phyloP scores from a whole-genome alignment of 768 basidiomycete species.

The Agrocybe praecox region DNA sequence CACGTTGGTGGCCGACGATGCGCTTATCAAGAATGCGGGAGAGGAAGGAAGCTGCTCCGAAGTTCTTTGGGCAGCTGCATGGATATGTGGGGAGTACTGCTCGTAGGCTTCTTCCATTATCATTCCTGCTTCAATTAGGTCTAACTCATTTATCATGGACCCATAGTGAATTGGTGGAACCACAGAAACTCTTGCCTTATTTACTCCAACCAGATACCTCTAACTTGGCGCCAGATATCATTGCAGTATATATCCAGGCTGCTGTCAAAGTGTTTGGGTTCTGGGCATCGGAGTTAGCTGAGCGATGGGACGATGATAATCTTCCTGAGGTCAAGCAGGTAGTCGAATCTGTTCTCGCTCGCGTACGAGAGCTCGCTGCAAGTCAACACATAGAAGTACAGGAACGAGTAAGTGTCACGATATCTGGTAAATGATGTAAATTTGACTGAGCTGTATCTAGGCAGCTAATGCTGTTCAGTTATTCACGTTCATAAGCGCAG shows the following conservation, averaged over 20 bases:
- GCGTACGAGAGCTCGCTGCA: constrained; percentile 58
- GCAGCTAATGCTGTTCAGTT: constrained; percentile 81
- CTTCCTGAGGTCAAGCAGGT: constrained; percentile 63
- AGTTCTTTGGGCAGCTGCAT: constrained; percentile 92
- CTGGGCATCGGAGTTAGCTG: constrained; percentile 79
- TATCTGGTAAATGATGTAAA: too few relatives aligned
- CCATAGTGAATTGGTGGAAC: constrained; percentile 74
- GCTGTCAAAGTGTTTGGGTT: constrained; percentile 84
- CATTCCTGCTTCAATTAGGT: not conserved
- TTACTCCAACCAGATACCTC: constrained; percentile 64
- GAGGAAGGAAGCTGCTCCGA: constrained; percentile 81
- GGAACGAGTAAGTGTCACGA: constrained; percentile 67
- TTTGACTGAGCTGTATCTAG: constrained; percentile 34
- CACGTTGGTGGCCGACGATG: constrained; percentile 78
- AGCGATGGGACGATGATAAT: constrained; percentile 75
- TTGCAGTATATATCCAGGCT: constrained; percentile 82
- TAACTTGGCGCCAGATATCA: constrained; percentile 61
- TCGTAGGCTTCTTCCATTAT: constrained; percentile 51
- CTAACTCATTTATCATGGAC: constrained; percentile 2
- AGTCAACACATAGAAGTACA: constrained; percentile 86
- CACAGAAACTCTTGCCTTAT: constrained; percentile 71
- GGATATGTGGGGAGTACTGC: constrained; percentile 96
- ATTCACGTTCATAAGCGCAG: constrained; percentile 75
- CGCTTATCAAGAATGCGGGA: constrained; percentile 63
- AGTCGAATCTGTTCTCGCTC: constrained; percentile 62